Evolutionary conservation across 345 rosid genomes (phyloP).

Genomic region (Lepidium sativum): DNA sequence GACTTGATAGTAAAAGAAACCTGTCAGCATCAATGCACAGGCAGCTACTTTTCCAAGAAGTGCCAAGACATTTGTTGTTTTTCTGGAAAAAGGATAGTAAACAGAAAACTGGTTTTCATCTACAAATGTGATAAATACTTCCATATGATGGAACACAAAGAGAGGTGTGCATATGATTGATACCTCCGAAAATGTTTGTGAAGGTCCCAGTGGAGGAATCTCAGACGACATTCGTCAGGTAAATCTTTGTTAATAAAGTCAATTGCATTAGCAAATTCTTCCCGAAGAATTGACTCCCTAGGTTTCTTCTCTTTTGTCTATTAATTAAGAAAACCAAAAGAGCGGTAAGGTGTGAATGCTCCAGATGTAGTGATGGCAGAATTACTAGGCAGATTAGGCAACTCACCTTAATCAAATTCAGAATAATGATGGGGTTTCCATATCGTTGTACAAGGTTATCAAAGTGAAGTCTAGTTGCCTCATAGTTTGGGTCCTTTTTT

Average conservation of each 20-base stretch:
- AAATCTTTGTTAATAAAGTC: slow-evolving; percentile 80
- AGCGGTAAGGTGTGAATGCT: neutral
- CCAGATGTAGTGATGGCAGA: neutral
- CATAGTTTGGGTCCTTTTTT: slow-evolving; percentile 65
- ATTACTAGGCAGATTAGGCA: neutral
- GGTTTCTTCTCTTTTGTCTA: slow-evolving; percentile 45
- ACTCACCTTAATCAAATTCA: slow-evolving; percentile 81
- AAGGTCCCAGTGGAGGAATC: slow-evolving; percentile 46
- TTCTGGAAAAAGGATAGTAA: slow-evolving; percentile 41
- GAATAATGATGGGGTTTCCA: slow-evolving; percentile 84
- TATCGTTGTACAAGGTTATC: slow-evolving; percentile 81
- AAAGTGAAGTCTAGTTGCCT: slow-evolving; percentile 89
- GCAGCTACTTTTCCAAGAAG: slow-evolving; percentile 81
- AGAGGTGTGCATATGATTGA: slow-evolving; percentile 1
- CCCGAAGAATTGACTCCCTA: slow-evolving; percentile 85
- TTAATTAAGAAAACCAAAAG: neutral
- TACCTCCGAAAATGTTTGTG: slow-evolving; percentile 85
- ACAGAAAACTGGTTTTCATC: neutral
- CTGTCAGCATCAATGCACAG: slow-evolving; percentile 66
- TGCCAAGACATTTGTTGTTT: slow-evolving; percentile 64
- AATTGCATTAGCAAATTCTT: slow-evolving; percentile 93
- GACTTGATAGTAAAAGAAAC: slow-evolving; percentile 75
- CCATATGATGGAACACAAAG: neutral
- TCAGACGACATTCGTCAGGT: slow-evolving; percentile 58
- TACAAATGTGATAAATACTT: neutral